Base-by-base conservation (phyloP, 257 asterid genomes). In the Solanum pimpinellifolium region DNA sequence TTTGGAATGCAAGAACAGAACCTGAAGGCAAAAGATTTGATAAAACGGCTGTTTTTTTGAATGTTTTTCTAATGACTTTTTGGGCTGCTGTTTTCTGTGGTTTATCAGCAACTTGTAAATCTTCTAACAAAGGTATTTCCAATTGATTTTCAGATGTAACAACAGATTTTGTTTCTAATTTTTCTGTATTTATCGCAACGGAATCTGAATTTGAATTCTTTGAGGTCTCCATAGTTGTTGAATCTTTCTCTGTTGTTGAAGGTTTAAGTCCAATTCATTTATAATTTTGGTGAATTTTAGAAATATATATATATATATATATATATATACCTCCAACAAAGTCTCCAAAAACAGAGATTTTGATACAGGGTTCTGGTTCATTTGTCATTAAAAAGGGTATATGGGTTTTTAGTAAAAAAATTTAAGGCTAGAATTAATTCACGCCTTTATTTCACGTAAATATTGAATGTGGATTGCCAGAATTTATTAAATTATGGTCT, bases 21-120 rank as follows among this genome's bases (percentile, higher is more conserved):
- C 99, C 99, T 11, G 99, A 94, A 1, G 99, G 99, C 39, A 96
- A 96, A 89, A 95, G 99, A 39, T 95, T 96, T 5, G 98, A 86
- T 76, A 96, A 93, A 83, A 90, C 92, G 9, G 99, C 97, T 13
- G 98, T 94, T 31, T 95, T 95, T 75, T 94, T 95, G 86, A 94
- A 93, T 10, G 98, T 92, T 83, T 95, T 96, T 16, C 98, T 90
- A 7, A 95, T 92, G 29, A 86, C 97, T 80, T 90, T 96, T 72
- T 91, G 93, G 11, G 90, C 85, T 9, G 92, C 90, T 41, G 98
- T 87, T 90, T 95, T 96, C 3, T 80, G 56, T 25, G 91, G 90
- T 56, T 92, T 94, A 4, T 23, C 10, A 4, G 84, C 18, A 11
- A 46, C 59, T 6, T 88, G 62, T 31, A 87, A 68, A 88, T 89